Base-by-base conservation (phyloP, 768 basidiomycete genomes). In the Butyriboletus loyo region DNA sequence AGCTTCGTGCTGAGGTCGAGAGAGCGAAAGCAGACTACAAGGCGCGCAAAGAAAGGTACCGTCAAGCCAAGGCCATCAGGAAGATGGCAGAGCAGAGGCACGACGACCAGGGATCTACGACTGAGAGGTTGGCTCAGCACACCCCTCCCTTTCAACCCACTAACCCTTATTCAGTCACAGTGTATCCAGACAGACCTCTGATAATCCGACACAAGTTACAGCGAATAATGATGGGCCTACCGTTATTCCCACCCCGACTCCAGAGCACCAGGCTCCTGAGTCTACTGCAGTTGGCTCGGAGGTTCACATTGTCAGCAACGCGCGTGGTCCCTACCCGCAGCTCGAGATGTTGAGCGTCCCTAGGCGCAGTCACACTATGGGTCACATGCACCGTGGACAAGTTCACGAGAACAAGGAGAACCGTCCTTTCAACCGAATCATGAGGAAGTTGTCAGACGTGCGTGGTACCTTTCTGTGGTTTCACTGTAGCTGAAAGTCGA, bases 41-140 rank as follows among this genome's bases (percentile, higher is more conserved):
- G 68, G 75, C 74, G 1, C 80, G 84, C 67, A 91, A 91, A 62
- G 86, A 87, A 59, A 74, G 73, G 22, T 88, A 89, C 59, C 79
- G 86, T 27, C 71, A 71, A 57, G 81, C 84, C 47, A 77, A 81
- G 47, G 80, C 83, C 43, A 71, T 72, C 24, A 78, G 74, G 51
- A 75, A 66, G 57, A 74, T 70, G 56, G 73, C 72, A 50, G 69
- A 68, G 49, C 71, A 70, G 42, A 62, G 59, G 40, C 52, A 51
- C 28, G 56, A 43, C 27, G 56, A 49, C 7, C 58, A 60, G 9
- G 61, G 54, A 37, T 59, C 62, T 32, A 46, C 59, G 19, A 55
- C 34, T 27, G 72, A 64, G 38, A 73, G 66, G 69, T 72, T 46
- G 21, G 59, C 15, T 31, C 19, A 46, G 21, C 21, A 32, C 21